Evolutionary conservation across 2,329 filamentous ascomycete genomes (phyloP), one percentile per base, ranked within the genome.

Genomic region (Fusarium foetens): DNA sequence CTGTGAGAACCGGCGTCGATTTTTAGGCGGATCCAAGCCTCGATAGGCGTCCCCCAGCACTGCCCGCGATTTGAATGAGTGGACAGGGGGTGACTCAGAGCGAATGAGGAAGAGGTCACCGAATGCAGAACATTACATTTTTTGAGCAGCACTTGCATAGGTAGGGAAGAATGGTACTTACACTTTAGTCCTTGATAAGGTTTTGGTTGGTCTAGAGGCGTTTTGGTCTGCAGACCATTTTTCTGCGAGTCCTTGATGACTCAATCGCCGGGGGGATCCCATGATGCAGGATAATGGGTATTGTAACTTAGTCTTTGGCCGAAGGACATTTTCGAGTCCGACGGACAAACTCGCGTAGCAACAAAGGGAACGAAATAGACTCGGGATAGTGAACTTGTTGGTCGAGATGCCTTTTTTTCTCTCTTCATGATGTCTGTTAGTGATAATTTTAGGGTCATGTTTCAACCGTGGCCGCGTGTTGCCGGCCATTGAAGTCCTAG

Each of bases 231-330:
- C 62, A 62, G 55, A 61, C 12, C 27, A 27, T 27, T 27, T 27
- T 27, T 27, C 27, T 27, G 27, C 27, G 27, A 69, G 67, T 62
- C 63, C 58, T 55, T 41, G 65, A 74, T 76, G 75, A 76, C 48
- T 76, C 75, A 77, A 76, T 75, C 48, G 75, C 75, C 73, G 75
- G 67, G 60, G 36, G 52, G 70, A 65, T 59, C 75, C 63, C 75
- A 70, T 76, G 75, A 76, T 77, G 54, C 46, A 42, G 35, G 52
- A 67, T 64, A 49, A 63, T 36, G 65, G 51, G 27, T 11, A 61
- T 51, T 55, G 42, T 64, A 63, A 31, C 33, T 35, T 23, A 25
- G 45, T 45, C 36, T 57, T 55, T 64, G 33, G 27, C 42, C 43
- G 46, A 66, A 42, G 36, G 41, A 19, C 19, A 21, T 42, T 49